Conservation (phyloP, 2,329 filamentous ascomycete species). For the Paraconiothyrium sp. region DNA sequence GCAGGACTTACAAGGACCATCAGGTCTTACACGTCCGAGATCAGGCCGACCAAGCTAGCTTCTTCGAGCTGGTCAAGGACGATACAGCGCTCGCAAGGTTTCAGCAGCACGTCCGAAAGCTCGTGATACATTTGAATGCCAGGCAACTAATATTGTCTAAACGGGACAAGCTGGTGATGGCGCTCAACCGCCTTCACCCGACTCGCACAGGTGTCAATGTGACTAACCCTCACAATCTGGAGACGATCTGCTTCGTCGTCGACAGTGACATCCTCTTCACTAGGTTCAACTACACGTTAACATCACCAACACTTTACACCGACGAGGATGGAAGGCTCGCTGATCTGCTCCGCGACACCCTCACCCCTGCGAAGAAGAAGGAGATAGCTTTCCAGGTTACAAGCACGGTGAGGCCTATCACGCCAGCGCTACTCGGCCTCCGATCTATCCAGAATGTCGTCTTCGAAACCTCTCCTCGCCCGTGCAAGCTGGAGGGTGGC, state of each 20-base stretch:
- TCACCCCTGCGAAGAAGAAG: conserved; percentile 14
- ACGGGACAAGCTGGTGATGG: conserved; percentile 26
- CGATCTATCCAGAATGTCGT: conserved; percentile 25
- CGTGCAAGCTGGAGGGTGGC: conserved; percentile 15
- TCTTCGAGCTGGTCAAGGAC: conserved; percentile 5
- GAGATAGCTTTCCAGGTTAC: conserved; percentile 18
- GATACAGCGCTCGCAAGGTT: neutral
- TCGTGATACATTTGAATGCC: conserved; percentile 14
- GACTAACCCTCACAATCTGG: conserved; percentile 20
- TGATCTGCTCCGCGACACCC: conserved; percentile 3
- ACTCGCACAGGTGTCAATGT: conserved; percentile 3
- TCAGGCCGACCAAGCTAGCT: neutral
- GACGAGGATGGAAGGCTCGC: neutral
- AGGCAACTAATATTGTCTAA: neutral
- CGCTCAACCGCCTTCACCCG: conserved; percentile 25
- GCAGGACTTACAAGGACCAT: neutral
- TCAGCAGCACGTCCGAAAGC: conserved; percentile 2
- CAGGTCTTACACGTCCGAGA: conserved; percentile 10
- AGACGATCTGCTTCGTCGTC: conserved; percentile 20
- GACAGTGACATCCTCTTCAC: conserved; percentile 19
- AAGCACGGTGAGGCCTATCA: conserved; percentile 22
- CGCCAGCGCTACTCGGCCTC: conserved; percentile 29
- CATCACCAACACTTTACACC: conserved; percentile 15
- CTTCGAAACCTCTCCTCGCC: conserved; percentile 14
- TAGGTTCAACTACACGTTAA: conserved; percentile 19